Evolutionary conservation across 164 flowering plant genomes (phyloP).

Genomic region (Cinnamomum chago): DNA sequence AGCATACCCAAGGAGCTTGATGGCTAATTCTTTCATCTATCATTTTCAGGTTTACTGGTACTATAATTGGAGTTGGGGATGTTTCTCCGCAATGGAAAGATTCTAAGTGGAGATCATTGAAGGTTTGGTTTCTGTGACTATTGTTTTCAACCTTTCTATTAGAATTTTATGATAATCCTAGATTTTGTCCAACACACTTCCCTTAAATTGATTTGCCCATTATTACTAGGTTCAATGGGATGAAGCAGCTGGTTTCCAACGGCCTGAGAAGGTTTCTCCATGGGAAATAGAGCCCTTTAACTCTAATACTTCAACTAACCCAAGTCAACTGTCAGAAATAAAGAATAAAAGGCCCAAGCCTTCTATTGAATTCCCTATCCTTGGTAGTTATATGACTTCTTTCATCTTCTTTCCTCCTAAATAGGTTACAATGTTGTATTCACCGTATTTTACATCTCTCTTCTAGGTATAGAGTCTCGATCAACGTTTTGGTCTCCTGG

Average conservation of each 20-base stretch:
- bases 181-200: not conserved
- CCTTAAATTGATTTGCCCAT: not conserved
- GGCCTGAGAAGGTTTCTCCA: conserved; percentile 88
- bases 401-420: not conserved
- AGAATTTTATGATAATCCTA: not conserved
- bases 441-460: not conserved
- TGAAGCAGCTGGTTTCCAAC: conserved; percentile 61
- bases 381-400: conserved; percentile 26
- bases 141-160: not conserved
- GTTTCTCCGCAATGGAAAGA: conserved; percentile 59
- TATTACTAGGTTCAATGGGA: conserved; percentile 85
- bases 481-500: conserved; percentile 49
- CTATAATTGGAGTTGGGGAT: conserved; percentile 62
- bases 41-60: conserved; percentile 56
- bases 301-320: conserved; percentile 34
- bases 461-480: conserved; percentile 30
- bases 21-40: not conserved
- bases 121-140: conserved; percentile 28
- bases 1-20: not conserved
- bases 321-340: conserved; percentile 24
- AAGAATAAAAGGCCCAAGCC: conserved; percentile 67
- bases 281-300: conserved; percentile 88
- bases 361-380: conserved; percentile 37
- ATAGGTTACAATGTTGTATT: not conserved
- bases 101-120: conserved; percentile 70